Base-by-base conservation (phyloP, 2,329 filamentous ascomycete genomes). In the Cladosporium sphaerospermum region DNA sequence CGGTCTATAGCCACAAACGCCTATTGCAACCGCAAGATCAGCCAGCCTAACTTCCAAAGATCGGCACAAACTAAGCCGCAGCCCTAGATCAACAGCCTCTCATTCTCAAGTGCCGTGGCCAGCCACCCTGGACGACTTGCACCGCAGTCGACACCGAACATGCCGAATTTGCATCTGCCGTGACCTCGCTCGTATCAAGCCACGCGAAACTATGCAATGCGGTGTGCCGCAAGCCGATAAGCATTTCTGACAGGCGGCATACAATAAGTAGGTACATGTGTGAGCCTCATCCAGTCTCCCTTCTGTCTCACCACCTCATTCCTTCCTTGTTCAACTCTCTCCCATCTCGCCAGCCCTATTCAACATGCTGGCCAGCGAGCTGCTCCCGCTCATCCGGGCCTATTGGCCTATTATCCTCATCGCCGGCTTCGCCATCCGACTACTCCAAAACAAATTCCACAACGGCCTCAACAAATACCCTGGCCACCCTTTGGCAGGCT, bases 401-500 rank as follows among this genome's bases (percentile, higher is more conserved):
- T 72, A 76, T 59, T 77, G 74, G 74, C 72, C 71, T 9, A 32
- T 72, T 19, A 48, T 64, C 4, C 62, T 75, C 9, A 50, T 62
- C 9, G 62, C 63, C 7, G 48, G 62, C 18, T 36, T 71, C 4
- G 59, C 64, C 32, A 62, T 64, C 13, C 67, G 70, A 43, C 61
- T 75, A 2, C 47, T 75, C 3, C 67, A 66, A 57, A 77, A 77
- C 62, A 75, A 76, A 53, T 76, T 69, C 61, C 67, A 71, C 66
- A 72, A 73, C 61, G 84, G 85, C 5, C 70, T 89, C 54, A 81
- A 84, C 68, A 82, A 78, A 63, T 89, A 88, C 60, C 88, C 88
- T 0, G 88, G 88, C 0, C 87, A 84, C 0, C 75, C 83, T 53
- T 63, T 88, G 40, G 88, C 88, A 16, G 83, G 72, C 3, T 75